A percentile compares a stretch with the other conserved stretches of the same genome.
phyloP scores from a whole-genome alignment of 352 stramenopile species.

The Phytophthora palmivora region DNA sequence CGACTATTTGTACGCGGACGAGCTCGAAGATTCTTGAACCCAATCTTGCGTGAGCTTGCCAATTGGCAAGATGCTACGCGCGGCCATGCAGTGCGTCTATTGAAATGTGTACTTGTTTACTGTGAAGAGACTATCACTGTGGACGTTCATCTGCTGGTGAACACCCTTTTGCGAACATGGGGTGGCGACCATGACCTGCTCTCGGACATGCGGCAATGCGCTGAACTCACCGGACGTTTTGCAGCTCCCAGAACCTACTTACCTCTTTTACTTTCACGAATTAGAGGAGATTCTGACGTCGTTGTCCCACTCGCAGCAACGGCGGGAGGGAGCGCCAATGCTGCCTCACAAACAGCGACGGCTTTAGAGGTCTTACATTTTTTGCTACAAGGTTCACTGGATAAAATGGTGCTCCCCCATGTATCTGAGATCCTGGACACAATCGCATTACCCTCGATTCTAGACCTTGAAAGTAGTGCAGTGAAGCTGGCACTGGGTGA shows the following conservation, averaged over 20 bases:
- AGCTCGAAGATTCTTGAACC: slow-evolving; percentile 89
- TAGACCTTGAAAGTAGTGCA: slow-evolving; percentile 50
- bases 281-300: slow-evolving; percentile 61
- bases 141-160: slow-evolving; percentile 82
- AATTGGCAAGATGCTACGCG: slow-evolving; percentile 92
- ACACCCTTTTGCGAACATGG: slow-evolving; percentile 70
- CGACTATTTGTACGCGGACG: slow-evolving; percentile 92
- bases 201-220: slow-evolving; percentile 39
- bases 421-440: slow-evolving; percentile 61
- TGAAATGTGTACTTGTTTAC: slow-evolving; percentile 92
- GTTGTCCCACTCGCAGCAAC: slow-evolving; percentile 26
- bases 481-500: slow-evolving; percentile 43
- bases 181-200: slow-evolving; percentile 38
- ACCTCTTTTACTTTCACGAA: slow-evolving; percentile 60
- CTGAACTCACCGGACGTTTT: slow-evolving; percentile 71
- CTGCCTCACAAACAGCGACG: slow-evolving; percentile 27
- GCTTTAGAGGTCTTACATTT: slow-evolving; percentile 58
- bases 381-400: slow-evolving; percentile 67
- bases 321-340: slow-evolving; percentile 22
- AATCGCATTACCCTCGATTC: slow-evolving; percentile 43
- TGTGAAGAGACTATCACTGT: slow-evolving; percentile 95
- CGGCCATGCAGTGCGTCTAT: slow-evolving; percentile 82
- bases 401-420: slow-evolving; percentile 65
- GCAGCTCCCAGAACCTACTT: slow-evolving; percentile 72
- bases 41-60: slow-evolving; percentile 89